Evolutionary conservation across 2,329 filamentous ascomycete genomes (phyloP).

Genomic region (Neopestalotiopsis sp.): DNA sequence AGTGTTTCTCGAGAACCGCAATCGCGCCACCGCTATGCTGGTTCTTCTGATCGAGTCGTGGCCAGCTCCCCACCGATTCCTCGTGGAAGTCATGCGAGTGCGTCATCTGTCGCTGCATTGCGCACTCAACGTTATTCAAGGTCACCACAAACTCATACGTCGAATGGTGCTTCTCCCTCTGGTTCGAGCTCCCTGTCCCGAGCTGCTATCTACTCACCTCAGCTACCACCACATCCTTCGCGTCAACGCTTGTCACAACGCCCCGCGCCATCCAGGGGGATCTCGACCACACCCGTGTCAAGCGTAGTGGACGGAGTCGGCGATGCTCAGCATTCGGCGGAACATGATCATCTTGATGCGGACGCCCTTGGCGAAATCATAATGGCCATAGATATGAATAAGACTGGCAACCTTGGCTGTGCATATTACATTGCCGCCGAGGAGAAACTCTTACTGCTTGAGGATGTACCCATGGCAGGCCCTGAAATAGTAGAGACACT

Average conservation of each 20-base stretch:
- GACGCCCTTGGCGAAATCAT: slow-evolving; percentile 68
- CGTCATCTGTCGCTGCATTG: not conserved
- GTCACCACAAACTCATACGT: not conserved
- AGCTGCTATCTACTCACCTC: slow-evolving; percentile 31
- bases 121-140: not conserved
- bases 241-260: slow-evolving; percentile 32
- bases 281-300: slow-evolving; percentile 21
- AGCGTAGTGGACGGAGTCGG: slow-evolving; percentile 26
- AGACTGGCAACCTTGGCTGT: slow-evolving; percentile 78
- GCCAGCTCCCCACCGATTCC: slow-evolving; percentile 21
- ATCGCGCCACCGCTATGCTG: not conserved
- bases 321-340: not conserved
- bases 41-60: slow-evolving; percentile 19
- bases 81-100: not conserved
- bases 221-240: slow-evolving; percentile 28
- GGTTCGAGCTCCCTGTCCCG: slow-evolving; percentile 21
- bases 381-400: slow-evolving; percentile 79
- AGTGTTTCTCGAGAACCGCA: not conserved
- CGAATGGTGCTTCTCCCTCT: slow-evolving; percentile 12
- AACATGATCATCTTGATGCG: slow-evolving; percentile 29
- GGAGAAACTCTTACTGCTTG: slow-evolving; percentile 75
- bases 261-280: slow-evolving; percentile 25
- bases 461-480: slow-evolving; percentile 75
- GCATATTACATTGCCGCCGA: slow-evolving; percentile 79
- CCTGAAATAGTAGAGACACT: slow-evolving; percentile 71